These are phyloP conservation scores for Aspergillus sp. DNA, from an alignment of 2,329 filamentous ascomycete genomes.

Conservation along the genomic window DNA sequence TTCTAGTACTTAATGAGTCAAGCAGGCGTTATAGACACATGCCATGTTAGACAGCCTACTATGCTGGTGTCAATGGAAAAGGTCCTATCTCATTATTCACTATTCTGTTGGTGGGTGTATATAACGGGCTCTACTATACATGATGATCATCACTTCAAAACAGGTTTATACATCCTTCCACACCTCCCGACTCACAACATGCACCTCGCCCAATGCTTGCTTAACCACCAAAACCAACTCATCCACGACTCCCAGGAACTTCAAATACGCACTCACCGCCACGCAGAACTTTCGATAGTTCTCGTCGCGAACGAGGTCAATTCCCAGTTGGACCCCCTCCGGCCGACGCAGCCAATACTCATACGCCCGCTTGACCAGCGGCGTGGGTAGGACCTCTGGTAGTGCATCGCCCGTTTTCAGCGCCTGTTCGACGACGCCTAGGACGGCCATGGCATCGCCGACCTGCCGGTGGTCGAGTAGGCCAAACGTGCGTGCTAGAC, in stretches of 20 bases:
- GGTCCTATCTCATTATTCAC: no score
- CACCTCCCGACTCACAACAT: conserved; percentile 16
- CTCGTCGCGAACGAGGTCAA: conserved; percentile 32
- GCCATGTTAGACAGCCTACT: no score
- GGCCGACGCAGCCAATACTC: conserved; percentile 18
- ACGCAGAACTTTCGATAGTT: conserved; percentile 42
- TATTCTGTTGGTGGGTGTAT: no score
- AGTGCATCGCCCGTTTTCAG: conserved; percentile 42
- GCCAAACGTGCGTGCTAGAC: conserved; percentile 32
- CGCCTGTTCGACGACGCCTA: conserved; percentile 41
- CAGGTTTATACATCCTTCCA: not conserved
- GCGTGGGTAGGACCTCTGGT: conserved; percentile 42
- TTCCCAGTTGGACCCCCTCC: conserved; percentile 22
- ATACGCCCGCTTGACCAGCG: conserved; percentile 33
- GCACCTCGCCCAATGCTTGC: conserved; percentile 36
- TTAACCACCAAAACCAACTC: conserved; percentile 41
- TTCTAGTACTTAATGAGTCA: no score
- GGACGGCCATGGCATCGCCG: conserved; percentile 45
- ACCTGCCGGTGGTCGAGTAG: conserved; percentile 39
- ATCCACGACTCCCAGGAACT: conserved; percentile 38
- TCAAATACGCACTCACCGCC: conserved; percentile 38
- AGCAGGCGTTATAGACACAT: no score
- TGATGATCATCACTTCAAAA: no score
- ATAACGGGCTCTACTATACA: no score
- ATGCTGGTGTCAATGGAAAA: no score